Evolutionary conservation across 2,329 filamentous ascomycete genomes (phyloP).

Genomic region (Pseudogymnoascus sp.): DNA sequence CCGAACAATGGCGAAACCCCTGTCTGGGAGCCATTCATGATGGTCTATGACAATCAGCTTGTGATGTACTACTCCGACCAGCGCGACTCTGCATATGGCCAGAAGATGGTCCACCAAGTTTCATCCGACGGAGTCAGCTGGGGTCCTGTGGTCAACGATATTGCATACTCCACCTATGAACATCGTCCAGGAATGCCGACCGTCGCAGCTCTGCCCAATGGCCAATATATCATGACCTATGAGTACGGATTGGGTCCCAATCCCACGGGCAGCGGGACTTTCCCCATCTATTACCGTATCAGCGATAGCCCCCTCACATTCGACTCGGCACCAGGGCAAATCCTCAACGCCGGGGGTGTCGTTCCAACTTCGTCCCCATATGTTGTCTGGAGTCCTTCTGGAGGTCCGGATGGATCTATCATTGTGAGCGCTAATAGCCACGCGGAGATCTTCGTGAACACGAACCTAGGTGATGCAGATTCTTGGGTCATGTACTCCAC

Average conservation of each 20-base stretch:
- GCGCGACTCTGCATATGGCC: conserved; percentile 55
- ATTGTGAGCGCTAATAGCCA: conserved; percentile 32
- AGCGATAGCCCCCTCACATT: conserved; percentile 40
- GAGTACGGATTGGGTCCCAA: conserved; percentile 37
- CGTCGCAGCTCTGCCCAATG: conserved; percentile 44
- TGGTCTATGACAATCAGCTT: conserved; percentile 48
- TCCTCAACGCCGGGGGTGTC: conserved; percentile 38
- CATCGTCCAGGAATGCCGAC: conserved; percentile 60
- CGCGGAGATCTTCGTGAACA: conserved; percentile 12
- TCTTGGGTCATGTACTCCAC: conserved; percentile 10
- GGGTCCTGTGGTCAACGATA: conserved; percentile 52
- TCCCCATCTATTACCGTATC: conserved; percentile 47
- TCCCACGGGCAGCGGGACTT: conserved; percentile 21
- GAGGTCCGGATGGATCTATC: conserved; percentile 40
- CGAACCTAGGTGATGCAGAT: conserved; percentile 10
- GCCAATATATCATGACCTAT: conserved; percentile 51
- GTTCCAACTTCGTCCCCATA: conserved; percentile 41
- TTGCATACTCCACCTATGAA: conserved; percentile 49
- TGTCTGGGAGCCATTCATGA: conserved; percentile 63
- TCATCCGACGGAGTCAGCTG: conserved; percentile 50
- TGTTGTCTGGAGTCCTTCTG: conserved; percentile 43
- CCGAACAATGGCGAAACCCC: conserved; percentile 52
- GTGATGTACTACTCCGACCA: conserved; percentile 65
- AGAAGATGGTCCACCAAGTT: conserved; percentile 53
- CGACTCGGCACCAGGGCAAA: conserved; percentile 32